A percentile compares a stretch with the other conserved stretches of the same genome.
Evolutionary conservation across 2,329 filamentous ascomycete species (phyloP).

Genomic region (Exophiala sp.): DNA sequence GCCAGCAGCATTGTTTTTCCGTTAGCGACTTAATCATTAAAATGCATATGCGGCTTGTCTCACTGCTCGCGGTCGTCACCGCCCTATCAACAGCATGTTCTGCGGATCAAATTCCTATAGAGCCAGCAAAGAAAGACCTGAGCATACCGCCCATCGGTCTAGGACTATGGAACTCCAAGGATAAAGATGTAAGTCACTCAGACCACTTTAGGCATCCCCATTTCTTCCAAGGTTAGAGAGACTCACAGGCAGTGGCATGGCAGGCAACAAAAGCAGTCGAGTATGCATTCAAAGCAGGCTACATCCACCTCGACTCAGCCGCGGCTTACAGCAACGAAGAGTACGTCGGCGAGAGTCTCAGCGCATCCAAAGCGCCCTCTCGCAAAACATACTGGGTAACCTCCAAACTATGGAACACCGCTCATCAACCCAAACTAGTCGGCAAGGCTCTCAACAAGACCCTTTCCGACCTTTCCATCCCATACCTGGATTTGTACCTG

Average conservation of each 20-base stretch:
- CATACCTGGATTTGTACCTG: conserved; percentile 45
- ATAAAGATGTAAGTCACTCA: conserved; percentile 30
- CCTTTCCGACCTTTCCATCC: conserved; percentile 37
- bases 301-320: conserved; percentile 39
- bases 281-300: conserved; percentile 37
- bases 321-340: conserved; percentile 58
- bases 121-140: not conserved
- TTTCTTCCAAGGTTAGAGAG: not conserved
- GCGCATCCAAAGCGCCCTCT: conserved; percentile 54
- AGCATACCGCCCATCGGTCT: conserved; percentile 38
- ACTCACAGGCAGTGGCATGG: too few relatives aligned
- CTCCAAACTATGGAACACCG: conserved; percentile 78
- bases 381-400: conserved; percentile 68
- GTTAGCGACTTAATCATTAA: too few relatives aligned
- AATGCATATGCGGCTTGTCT: too few relatives aligned
- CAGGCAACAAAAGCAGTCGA: conserved; percentile 30
- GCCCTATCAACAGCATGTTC: not conserved
- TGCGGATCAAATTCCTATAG: not conserved
- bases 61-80: too few relatives aligned
- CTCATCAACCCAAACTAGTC: conserved; percentile 61
- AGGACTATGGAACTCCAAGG: conserved; percentile 38
- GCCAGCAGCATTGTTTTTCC: too few relatives aligned
- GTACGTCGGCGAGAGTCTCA: conserved; percentile 63
- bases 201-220: too few relatives aligned
- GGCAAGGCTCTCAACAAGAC: conserved; percentile 50